These are phyloP conservation scores for Blastobotrys ciferrii DNA, from an alignment of 1,139 yeast genomes.

Conservation along the genomic window DNA sequence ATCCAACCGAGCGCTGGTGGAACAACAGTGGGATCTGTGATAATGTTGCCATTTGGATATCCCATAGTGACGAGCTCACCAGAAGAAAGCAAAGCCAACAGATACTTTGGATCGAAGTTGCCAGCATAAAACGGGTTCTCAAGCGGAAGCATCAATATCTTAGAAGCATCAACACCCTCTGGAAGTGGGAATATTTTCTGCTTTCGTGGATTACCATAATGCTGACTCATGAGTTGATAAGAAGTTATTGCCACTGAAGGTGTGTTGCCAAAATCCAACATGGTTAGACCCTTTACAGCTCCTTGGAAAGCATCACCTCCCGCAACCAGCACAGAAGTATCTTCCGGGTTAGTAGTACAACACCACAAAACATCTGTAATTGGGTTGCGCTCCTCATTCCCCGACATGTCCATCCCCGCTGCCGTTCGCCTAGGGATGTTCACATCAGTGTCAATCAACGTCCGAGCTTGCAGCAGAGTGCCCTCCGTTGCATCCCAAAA, in stretches of 20 bases:
- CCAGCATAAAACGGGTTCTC: slow-evolving; percentile 47
- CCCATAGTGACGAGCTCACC: slow-evolving; percentile 56
- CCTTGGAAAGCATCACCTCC: slow-evolving; percentile 59
- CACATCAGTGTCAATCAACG: slow-evolving; percentile 62
- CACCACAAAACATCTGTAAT: slow-evolving; percentile 60
- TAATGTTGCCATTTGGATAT: slow-evolving; percentile 54
- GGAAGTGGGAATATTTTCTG: slow-evolving; percentile 56
- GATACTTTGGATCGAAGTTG: slow-evolving; percentile 45
- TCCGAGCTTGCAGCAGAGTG: slow-evolving; percentile 68
- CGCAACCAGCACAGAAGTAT: slow-evolving; percentile 66
- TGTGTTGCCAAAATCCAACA: slow-evolving; percentile 77
- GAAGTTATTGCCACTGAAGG: slow-evolving; percentile 79
- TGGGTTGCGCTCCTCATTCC: slow-evolving; percentile 33
- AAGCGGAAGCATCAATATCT: slow-evolving; percentile 52
- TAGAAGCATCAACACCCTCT: slow-evolving; percentile 40
- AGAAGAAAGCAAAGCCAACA: slow-evolving; percentile 57
- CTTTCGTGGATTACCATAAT: slow-evolving; percentile 64
- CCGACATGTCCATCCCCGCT: slow-evolving; percentile 12
- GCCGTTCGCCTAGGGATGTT: slow-evolving; percentile 46
- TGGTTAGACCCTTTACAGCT: slow-evolving; percentile 50
- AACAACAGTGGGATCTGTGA: slow-evolving; percentile 57
- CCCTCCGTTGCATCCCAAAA: slow-evolving; percentile 92
- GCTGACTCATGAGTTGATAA: slow-evolving; percentile 75
- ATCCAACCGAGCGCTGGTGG: slow-evolving; percentile 81
- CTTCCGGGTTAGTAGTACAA: slow-evolving; percentile 76